These are phyloP conservation scores for Umbelopsis vinacea DNA, from an alignment of 192 early-diverging fungal species.

Conservation along the genomic window DNA sequence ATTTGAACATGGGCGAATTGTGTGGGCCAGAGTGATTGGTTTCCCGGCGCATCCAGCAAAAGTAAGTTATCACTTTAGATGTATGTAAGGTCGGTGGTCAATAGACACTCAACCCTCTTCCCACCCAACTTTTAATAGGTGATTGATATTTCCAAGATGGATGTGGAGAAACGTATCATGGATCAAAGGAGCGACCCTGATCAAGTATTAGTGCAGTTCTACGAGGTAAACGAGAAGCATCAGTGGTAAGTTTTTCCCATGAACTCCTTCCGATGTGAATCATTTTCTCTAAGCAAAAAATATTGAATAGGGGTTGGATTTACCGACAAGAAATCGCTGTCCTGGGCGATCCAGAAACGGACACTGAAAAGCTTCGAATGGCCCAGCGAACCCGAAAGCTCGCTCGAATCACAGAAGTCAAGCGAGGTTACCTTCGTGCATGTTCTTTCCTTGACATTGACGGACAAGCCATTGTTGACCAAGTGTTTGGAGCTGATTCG, in stretches of 20 bases:
- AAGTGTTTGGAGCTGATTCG: constrained; percentile 3
- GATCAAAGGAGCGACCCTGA: not conserved
- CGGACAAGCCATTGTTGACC: constrained; percentile 2
- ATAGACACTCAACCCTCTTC: not conserved
- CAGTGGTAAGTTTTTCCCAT: constrained; percentile 22
- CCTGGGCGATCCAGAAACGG: constrained; percentile 26
- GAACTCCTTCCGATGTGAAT: not conserved
- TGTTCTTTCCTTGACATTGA: constrained; percentile 22
- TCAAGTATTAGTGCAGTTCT: constrained; percentile 32
- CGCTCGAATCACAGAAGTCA: constrained; percentile 30
- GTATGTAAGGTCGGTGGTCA: not conserved
- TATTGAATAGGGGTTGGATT: constrained; percentile 39
- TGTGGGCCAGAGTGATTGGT: constrained; percentile 59
- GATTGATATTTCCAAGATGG: constrained; percentile 39
- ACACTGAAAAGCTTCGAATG: constrained; percentile 24
- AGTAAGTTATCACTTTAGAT: constrained; percentile 35
- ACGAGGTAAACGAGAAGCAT: constrained; percentile 32
- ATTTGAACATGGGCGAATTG: constrained; percentile 38
- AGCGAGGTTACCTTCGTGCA: constrained; percentile 30
- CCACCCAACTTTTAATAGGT: constrained; percentile 28
- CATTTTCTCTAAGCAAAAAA: not conserved
- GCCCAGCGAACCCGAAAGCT: constrained; percentile 30
- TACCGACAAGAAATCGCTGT: constrained; percentile 10
- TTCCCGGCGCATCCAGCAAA: constrained; percentile 59
- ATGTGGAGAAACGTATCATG: constrained; percentile 39